phyloP scores from a whole-genome alignment of 2,329 filamentous ascomycete species.

The Rhynchosporium secalis region DNA sequence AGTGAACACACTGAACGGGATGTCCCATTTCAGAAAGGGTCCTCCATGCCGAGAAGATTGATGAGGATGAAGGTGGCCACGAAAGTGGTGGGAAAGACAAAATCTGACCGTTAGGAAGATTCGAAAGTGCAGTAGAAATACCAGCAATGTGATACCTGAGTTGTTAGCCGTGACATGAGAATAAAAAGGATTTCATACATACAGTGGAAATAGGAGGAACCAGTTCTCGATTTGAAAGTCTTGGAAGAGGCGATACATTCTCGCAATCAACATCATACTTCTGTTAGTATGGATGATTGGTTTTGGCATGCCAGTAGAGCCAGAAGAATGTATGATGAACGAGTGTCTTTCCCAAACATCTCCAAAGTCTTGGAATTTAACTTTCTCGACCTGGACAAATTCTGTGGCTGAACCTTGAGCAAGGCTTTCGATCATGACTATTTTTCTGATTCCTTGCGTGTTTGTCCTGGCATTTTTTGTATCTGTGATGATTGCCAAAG shows the following conservation, averaged over 20 bases:
- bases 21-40: conserved; percentile 33
- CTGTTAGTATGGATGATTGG: conserved; percentile 39
- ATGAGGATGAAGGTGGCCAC: conserved; percentile 37
- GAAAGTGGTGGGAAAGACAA: conserved; percentile 38
- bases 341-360: conserved; percentile 40
- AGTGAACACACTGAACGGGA: conserved; percentile 38
- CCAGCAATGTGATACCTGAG: conserved; percentile 38
- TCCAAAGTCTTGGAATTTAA: conserved; percentile 35
- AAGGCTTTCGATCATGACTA: conserved; percentile 32
- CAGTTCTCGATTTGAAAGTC: conserved; percentile 39
- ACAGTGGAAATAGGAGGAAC: conserved; percentile 41
- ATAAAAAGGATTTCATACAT: conserved; percentile 9
- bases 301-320: conserved; percentile 39
- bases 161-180: conserved; percentile 7
- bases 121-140: conserved; percentile 37
- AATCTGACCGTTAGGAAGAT: conserved; percentile 38
- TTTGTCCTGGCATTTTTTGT: conserved; percentile 28
- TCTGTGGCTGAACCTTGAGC: conserved; percentile 16
- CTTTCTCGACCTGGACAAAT: conserved; percentile 26
- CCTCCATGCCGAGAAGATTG: conserved; percentile 35
- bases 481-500: conserved; percentile 37
- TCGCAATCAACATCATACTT: conserved; percentile 40
- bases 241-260: conserved; percentile 40
- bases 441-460: conserved; percentile 29
- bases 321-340: conserved; percentile 39